Percentiles rank a stretch among this genome's conserved stretches.
phyloP scores from a whole-genome alignment of 139 green algal species.

The Chlorella sp. region DNA sequence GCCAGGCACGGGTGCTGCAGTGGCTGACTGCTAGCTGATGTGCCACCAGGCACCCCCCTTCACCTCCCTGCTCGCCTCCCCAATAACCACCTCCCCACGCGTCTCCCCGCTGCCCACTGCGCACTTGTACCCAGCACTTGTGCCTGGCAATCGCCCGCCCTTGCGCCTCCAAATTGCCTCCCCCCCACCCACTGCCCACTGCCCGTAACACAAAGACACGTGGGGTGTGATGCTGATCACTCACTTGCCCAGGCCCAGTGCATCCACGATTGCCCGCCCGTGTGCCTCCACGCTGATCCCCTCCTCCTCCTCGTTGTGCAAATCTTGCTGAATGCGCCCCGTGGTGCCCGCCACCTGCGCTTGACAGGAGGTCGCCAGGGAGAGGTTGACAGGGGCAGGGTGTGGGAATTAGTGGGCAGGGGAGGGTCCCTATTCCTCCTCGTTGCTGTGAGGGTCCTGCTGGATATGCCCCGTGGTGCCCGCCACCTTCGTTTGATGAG shows the following conservation, averaged over 20 bases:
- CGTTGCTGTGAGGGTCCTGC: not conserved
- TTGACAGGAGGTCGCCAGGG: not conserved
- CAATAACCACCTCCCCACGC: not conserved
- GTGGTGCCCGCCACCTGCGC: slow-evolving; percentile 84
- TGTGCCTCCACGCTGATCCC: slow-evolving; percentile 88
- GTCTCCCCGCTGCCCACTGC: too few relatives aligned
- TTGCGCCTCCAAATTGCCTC: not conserved
- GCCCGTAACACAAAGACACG: not conserved
- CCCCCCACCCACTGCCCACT: not conserved
- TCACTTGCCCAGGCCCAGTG: slow-evolving; percentile 72
- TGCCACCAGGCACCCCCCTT: not conserved
- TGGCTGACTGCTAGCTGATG: too few relatives aligned
- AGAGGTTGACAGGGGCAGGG: too few relatives aligned
- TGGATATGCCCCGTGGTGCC: too few relatives aligned
- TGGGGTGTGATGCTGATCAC: not conserved
- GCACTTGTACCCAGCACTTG: not conserved
- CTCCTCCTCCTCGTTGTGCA: slow-evolving; percentile 92
- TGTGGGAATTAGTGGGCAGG: too few relatives aligned
- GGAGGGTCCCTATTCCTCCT: not conserved
- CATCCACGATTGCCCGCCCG: slow-evolving; percentile 78
- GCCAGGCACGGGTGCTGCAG: too few relatives aligned
- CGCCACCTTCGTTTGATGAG: not conserved
- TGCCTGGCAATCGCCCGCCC: not conserved
- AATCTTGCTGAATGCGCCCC: slow-evolving; percentile 88
- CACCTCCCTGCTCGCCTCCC: not conserved